A percentile compares a stretch with the other conserved stretches of the same genome.
Evolutionary conservation across 2,329 filamentous ascomycete genomes (phyloP).

Genomic region (Herpotrichia juniperi): DNA sequence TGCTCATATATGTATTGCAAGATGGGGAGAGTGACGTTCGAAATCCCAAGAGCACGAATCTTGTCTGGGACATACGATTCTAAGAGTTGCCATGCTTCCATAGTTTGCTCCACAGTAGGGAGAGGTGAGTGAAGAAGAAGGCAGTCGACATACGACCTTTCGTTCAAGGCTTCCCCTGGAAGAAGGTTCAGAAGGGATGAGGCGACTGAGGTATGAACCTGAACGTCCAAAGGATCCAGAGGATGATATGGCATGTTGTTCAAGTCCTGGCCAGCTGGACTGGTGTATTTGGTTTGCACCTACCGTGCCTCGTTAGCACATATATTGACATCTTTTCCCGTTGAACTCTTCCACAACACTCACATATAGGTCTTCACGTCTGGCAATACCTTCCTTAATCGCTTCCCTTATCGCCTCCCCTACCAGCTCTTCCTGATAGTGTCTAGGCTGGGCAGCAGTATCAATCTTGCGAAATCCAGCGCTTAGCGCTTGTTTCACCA

Average conservation of each 20-base stretch:
- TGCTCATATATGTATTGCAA: slow-evolving; percentile 60
- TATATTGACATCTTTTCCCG: too few relatives aligned
- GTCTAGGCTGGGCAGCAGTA: slow-evolving; percentile 77
- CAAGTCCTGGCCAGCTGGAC: slow-evolving; percentile 65
- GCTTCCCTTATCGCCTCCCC: slow-evolving; percentile 69
- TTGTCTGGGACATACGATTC: slow-evolving; percentile 68
- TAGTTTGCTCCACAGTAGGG: slow-evolving; percentile 57
- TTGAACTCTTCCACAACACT: slow-evolving; percentile 37
- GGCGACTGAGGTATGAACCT: slow-evolving; percentile 70
- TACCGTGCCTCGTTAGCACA: too few relatives aligned
- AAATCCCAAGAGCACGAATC: slow-evolving; percentile 75
- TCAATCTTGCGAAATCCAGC: slow-evolving; percentile 76
- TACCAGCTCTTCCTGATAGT: slow-evolving; percentile 77
- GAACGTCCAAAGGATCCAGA: slow-evolving; percentile 62
- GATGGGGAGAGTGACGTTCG: slow-evolving; percentile 68
- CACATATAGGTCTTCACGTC: slow-evolving; percentile 68
- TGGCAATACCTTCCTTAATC: slow-evolving; percentile 64
- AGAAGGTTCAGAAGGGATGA: slow-evolving; percentile 70
- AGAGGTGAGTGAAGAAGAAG: slow-evolving; percentile 66
- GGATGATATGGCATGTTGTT: slow-evolving; percentile 68
- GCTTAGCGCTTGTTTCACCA: slow-evolving; percentile 72
- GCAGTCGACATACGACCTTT: slow-evolving; percentile 61
- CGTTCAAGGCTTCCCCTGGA: slow-evolving; percentile 32
- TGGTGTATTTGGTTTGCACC: slow-evolving; percentile 86
- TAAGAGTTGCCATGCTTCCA: slow-evolving; percentile 70